Evolutionary conservation across 306 rosid species (phyloP).

Genomic region (Spatholobus suberectus): DNA sequence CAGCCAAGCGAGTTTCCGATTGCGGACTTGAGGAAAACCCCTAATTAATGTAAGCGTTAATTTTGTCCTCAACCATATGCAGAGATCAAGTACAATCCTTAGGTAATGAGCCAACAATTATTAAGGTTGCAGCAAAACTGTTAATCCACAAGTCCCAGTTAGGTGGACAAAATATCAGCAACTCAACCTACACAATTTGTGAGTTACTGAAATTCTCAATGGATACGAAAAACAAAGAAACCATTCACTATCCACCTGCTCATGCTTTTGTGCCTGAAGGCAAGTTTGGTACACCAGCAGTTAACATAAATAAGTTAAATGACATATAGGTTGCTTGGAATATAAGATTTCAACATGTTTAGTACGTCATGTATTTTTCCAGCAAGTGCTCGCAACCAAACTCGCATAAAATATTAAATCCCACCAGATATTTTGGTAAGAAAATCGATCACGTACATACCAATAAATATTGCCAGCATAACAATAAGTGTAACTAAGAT

Average conservation of each 20-base stretch:
- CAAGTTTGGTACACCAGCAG: constrained; percentile 32
- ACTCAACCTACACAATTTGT: neutral
- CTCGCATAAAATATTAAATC: constrained; percentile 1
- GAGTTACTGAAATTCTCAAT: neutral
- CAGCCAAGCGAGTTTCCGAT: neutral
- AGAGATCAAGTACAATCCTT: neutral
- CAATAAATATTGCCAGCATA: constrained; percentile 7
- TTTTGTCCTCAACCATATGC: neutral
- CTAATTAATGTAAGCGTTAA: neutral
- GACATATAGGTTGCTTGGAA: constrained; percentile 1
- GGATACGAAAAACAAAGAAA: neutral
- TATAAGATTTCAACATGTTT: constrained; percentile 22
- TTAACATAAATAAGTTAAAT: constrained; percentile 20
- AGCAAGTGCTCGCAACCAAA: constrained; percentile 9
- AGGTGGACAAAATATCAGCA: constrained; percentile 34
- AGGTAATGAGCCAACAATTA: neutral
- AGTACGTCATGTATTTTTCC: constrained; percentile 26
- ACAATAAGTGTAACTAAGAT: neutral
- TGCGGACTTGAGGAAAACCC: constrained; percentile 9
- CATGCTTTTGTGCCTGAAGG: neutral
- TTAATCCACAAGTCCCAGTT: constrained; percentile 5
- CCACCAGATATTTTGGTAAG: constrained; percentile 24
- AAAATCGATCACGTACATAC: constrained; percentile 5
- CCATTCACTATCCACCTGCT: neutral
- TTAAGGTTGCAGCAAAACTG: constrained; percentile 8